Evolutionary conservation across 306 rosid genomes (phyloP).

Genomic region (Phaseolus lunatus): DNA sequence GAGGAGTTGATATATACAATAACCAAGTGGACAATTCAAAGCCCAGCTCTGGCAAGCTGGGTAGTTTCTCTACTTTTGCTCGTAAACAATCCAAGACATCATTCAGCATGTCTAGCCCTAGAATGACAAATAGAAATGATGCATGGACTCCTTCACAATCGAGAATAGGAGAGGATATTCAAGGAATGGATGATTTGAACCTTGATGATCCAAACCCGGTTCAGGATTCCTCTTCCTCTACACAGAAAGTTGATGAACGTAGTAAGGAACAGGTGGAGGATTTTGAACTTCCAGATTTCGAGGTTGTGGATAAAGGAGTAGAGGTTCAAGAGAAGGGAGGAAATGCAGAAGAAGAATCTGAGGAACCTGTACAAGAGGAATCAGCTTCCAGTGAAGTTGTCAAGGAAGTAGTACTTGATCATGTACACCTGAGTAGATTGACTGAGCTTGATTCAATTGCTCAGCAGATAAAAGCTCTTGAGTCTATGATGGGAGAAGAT

Average conservation of each 20-base stretch:
- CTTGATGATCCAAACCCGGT: constrained; percentile 87
- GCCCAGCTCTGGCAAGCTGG: constrained; percentile 54
- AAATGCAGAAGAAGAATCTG: constrained; percentile 55
- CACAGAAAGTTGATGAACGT: constrained; percentile 55
- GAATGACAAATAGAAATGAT: constrained; percentile 64
- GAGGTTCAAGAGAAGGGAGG: constrained; percentile 71
- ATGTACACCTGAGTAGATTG: constrained; percentile 62
- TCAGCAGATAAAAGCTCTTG: constrained; percentile 92
- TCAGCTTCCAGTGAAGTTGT: constrained; percentile 73
- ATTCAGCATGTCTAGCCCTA: constrained; percentile 92
- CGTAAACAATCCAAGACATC: constrained; percentile 88
- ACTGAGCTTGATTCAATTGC: constrained; percentile 87
- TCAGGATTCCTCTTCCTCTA: constrained; percentile 53
- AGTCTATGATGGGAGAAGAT: constrained; percentile 80
- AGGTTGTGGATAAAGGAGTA: constrained; percentile 90
- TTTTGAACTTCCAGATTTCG: constrained; percentile 86
- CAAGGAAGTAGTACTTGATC: constrained; percentile 80
- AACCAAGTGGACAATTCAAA: constrained; percentile 60
- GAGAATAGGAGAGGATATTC: constrained; percentile 51
- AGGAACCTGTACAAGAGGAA: constrained; percentile 56
- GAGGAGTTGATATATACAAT: constrained; percentile 76
- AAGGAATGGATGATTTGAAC: constrained; percentile 86
- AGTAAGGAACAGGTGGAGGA: constrained; percentile 68
- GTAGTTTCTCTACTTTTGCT: constrained; percentile 55
- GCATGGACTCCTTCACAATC: constrained; percentile 75